Evolutionary conservation across 1,284 basidiomycete species (phyloP).

Genomic region (Ustilago loliicola): DNA sequence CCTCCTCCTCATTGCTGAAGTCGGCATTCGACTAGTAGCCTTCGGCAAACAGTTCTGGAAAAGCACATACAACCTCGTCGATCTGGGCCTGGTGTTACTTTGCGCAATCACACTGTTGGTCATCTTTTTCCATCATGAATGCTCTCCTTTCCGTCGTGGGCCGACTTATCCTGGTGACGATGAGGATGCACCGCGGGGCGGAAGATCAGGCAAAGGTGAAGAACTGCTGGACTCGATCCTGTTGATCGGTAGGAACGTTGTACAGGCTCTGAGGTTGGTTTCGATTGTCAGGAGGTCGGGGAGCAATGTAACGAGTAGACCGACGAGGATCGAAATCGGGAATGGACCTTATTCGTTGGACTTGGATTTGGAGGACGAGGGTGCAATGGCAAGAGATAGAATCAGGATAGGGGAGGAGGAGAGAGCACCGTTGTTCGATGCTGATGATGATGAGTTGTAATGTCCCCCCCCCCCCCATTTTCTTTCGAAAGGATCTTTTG

Average conservation of each 20-base stretch:
- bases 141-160: conserved; percentile 60
- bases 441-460: conserved; percentile 51
- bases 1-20: conserved; percentile 65
- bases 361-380: conserved; percentile 67
- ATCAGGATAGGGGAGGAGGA: conserved; percentile 66
- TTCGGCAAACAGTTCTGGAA: conserved; percentile 70
- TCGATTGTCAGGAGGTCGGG: conserved; percentile 64
- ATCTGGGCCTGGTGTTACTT: conserved; percentile 63
- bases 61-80: conserved; percentile 67
- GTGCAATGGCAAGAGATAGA: conserved; percentile 63
- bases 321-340: conserved; percentile 63
- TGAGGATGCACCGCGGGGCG: background rate
- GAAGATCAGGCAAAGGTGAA: conserved; percentile 59
- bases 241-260: conserved; percentile 65
- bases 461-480: too few relatives aligned
- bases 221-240: conserved; percentile 68
- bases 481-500: too few relatives aligned
- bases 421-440: conserved; percentile 46
- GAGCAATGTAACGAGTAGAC: conserved; percentile 59
- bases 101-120: conserved; percentile 66
- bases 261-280: conserved; percentile 65
- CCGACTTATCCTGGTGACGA: conserved; percentile 28
- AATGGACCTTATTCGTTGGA: conserved; percentile 63
- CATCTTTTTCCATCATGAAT: conserved; percentile 68
- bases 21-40: conserved; percentile 61